These are phyloP conservation scores for Colletotrichum spinosum DNA, from an alignment of 2,329 filamentous ascomycete species.

Conservation along the genomic window DNA sequence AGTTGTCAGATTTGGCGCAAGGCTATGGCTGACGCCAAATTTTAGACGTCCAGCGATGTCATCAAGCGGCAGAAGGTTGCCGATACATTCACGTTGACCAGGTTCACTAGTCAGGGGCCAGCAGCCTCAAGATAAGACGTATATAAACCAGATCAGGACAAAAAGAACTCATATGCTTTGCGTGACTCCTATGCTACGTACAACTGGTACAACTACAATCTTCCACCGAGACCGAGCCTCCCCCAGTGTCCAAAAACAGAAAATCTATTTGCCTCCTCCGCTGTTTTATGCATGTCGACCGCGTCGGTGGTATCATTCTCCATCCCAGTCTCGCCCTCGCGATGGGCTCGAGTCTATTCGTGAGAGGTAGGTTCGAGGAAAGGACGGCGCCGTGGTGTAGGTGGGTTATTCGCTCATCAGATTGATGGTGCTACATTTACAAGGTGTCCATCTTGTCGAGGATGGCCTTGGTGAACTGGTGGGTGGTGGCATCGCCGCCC, in stretches of 20 bases:
- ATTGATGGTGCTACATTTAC: conserved; percentile 53
- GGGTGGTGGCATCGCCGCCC: conserved; percentile 89
- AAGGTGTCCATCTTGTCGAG: conserved; percentile 92
- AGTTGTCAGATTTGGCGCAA: background rate
- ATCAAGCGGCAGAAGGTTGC: background rate
- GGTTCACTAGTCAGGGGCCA: background rate
- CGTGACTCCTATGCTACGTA: conserved; percentile 40
- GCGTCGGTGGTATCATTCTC: conserved; percentile 32
- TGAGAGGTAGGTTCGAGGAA: conserved; percentile 6
- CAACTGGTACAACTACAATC: conserved; percentile 40
- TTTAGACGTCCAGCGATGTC: background rate
- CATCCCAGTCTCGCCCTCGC: conserved; percentile 15
- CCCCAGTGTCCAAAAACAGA: conserved; percentile 36
- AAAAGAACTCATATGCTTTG: conserved; percentile 39
- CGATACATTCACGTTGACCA: too few relatives aligned
- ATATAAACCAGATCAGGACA: conserved; percentile 10
- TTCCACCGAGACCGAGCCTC: conserved; percentile 33
- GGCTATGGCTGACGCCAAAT: background rate
- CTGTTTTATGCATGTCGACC: conserved; percentile 33
- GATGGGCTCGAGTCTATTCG: conserved; percentile 22
- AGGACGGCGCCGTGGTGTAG: conserved; percentile 16
- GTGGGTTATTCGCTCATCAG: conserved; percentile 12
- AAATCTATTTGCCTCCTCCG: conserved; percentile 29
- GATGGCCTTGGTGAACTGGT: conserved; percentile 95
- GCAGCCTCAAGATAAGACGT: background rate